Percentiles rank a stretch among this genome's conserved stretches.
Evolutionary conservation across 495 filamentous ascomycete species (phyloP).

Genomic region (Pyrenopolyporus hunteri): DNA sequence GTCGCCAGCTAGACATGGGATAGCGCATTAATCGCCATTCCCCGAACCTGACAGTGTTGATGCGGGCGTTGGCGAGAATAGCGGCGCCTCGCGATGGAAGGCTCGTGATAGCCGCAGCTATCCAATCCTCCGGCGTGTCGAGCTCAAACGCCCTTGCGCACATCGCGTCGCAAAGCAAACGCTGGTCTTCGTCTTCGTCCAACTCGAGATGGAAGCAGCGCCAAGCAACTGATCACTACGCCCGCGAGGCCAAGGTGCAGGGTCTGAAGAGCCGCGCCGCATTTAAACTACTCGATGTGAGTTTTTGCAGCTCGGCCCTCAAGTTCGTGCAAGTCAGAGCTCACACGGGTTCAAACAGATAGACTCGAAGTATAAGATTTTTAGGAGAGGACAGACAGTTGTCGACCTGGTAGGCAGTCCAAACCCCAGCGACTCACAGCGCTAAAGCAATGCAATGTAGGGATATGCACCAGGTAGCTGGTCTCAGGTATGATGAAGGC

Average conservation of each 20-base stretch:
- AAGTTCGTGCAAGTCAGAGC: background rate
- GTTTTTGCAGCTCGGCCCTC: background rate
- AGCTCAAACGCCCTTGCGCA: background rate
- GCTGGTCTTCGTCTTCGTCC: constrained; percentile 65
- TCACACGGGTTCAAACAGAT: constrained; percentile 57
- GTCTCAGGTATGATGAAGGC: constrained; percentile 75
- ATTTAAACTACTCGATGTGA: constrained; percentile 85
- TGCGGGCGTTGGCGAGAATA: constrained; percentile 31
- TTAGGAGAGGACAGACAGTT: constrained; percentile 79
- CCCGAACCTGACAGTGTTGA: constrained; percentile 12
- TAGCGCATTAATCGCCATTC: constrained; percentile 17
- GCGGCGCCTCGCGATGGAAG: constrained; percentile 37
- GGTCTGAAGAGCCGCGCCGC: constrained; percentile 87
- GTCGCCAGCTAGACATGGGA: constrained; percentile 22
- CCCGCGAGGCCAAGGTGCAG: constrained; percentile 71
- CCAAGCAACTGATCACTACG: constrained; percentile 72
- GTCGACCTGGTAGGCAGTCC: constrained; percentile 75
- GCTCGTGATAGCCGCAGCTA: constrained; percentile 18
- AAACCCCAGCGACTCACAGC: background rate
- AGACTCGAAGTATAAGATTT: constrained; percentile 78
- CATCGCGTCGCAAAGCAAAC: constrained; percentile 18
- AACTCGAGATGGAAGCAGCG: constrained; percentile 82
- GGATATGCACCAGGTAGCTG: constrained; percentile 94
- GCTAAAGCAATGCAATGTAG: constrained; percentile 53
- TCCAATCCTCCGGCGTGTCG: background rate